A percentile compares a stretch with the other conserved stretches of the same genome.
These are phyloP conservation scores for Nannochloropsis salina DNA, from an alignment of 108 stramenopile genomes.

Conservation along the genomic window DNA sequence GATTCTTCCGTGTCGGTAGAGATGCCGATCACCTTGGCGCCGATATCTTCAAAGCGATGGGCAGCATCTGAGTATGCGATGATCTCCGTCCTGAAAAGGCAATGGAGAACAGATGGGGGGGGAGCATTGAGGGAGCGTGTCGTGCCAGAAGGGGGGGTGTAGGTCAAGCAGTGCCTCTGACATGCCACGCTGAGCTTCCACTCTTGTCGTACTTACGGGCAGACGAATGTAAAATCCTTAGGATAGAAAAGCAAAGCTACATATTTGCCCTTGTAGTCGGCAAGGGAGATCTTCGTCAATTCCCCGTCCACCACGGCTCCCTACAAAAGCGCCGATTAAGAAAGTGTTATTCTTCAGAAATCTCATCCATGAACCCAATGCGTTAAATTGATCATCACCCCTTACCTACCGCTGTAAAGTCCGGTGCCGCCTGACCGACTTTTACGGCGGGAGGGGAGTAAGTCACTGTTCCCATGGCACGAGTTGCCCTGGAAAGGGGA, in stretches of 20 bases:
- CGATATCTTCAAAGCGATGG: slow-evolving; percentile 39
- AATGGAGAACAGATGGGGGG: neutral
- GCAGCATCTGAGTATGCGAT: slow-evolving; percentile 51
- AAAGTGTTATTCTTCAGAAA: too few species aligned
- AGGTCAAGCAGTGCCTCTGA: neutral
- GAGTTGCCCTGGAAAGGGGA: neutral
- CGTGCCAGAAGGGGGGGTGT: neutral
- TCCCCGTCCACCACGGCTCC: slow-evolving; percentile 46
- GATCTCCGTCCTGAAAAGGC: slow-evolving; percentile 54
- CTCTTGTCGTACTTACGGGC: slow-evolving; percentile 32
- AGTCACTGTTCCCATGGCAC: neutral
- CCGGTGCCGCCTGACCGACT: slow-evolving; percentile 39
- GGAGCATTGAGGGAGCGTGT: neutral
- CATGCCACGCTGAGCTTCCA: too few species aligned
- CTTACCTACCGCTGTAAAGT: slow-evolving; percentile 28
- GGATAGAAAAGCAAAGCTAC: slow-evolving; percentile 58
- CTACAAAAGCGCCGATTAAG: neutral
- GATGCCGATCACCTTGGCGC: slow-evolving; percentile 38
- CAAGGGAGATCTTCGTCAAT: slow-evolving; percentile 35
- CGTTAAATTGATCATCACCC: neutral
- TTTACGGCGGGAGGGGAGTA: slow-evolving; percentile 42
- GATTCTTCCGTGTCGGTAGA: slow-evolving; percentile 55
- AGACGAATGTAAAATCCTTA: slow-evolving; percentile 58
- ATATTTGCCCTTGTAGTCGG: slow-evolving; percentile 52
- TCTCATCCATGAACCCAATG: too few species aligned